Evolutionary conservation across 371 early-diverging fungal species (phyloP).

Genomic region (Choanephora cucurbitarum): DNA sequence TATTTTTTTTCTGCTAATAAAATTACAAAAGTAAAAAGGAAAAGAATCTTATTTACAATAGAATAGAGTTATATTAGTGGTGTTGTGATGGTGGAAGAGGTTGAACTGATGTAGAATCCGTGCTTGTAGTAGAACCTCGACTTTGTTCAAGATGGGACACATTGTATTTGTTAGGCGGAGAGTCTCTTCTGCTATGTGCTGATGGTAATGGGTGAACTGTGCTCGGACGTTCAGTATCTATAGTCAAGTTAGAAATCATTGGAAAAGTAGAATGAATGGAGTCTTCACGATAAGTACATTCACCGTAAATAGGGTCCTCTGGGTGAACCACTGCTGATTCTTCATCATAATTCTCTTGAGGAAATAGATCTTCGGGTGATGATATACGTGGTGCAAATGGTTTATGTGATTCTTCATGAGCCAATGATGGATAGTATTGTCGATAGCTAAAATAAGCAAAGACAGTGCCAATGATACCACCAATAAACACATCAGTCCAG

Average conservation of each 20-base stretch:
- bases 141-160: background rate
- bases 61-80: too few species aligned
- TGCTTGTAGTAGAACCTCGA: background rate
- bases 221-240: constrained; percentile 7
- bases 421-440: constrained; percentile 64
- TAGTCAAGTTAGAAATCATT: background rate
- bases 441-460: constrained; percentile 66
- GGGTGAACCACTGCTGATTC: constrained; percentile 11
- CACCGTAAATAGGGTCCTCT: constrained; percentile 8
- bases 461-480: constrained; percentile 47
- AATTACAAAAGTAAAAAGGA: too few species aligned
- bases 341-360: constrained; percentile 13
- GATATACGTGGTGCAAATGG: constrained; percentile 26
- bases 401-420: constrained; percentile 8
- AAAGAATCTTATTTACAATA: too few species aligned
- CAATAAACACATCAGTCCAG: constrained; percentile 79
- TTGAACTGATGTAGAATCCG: background rate
- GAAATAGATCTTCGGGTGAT: constrained; percentile 14
- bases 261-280: background rate
- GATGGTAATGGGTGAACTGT: background rate
- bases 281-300: constrained; percentile 10
- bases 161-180: background rate
- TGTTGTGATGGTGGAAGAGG: background rate
- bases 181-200: too few species aligned
- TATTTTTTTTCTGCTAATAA: too few species aligned